phyloP scores from a whole-genome alignment of 495 filamentous ascomycete genomes.

The Xylaria venustula region DNA sequence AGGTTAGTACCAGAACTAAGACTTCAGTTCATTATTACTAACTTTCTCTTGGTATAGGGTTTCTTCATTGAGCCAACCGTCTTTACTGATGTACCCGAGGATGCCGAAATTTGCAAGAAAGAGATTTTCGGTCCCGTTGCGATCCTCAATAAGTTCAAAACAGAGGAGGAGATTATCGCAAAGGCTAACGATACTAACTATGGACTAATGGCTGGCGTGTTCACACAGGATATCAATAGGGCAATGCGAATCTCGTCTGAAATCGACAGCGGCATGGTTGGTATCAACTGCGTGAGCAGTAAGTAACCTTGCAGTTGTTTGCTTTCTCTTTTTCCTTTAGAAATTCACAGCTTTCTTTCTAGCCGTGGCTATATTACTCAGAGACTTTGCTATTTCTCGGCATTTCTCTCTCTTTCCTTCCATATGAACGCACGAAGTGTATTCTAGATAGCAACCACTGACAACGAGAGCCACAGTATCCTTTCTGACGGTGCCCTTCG shows the following conservation, averaged over 20 bases:
- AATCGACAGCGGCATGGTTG: conserved; percentile 53
- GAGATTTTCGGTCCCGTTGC: conserved; percentile 58
- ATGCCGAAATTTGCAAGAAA: conserved; percentile 45
- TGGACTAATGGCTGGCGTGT: conserved; percentile 48
- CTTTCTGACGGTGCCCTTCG: conserved; percentile 42
- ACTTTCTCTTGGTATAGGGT: conserved; percentile 23
- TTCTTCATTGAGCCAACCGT: conserved; percentile 50
- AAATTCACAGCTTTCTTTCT: too few relatives aligned
- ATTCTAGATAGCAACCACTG: too few relatives aligned
- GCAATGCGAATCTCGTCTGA: conserved; percentile 48
- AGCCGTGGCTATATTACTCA: too few relatives aligned
- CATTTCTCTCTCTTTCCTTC: too few relatives aligned
- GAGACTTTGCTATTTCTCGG: too few relatives aligned
- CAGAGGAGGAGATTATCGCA: conserved; percentile 51
- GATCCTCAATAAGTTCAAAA: conserved; percentile 50
- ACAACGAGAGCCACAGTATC: background rate
- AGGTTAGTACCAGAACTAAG: conserved; percentile 25
- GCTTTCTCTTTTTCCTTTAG: too few relatives aligned
- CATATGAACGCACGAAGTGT: too few relatives aligned
- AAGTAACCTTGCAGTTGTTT: too few relatives aligned
- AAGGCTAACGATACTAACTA: conserved; percentile 51
- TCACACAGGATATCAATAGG: conserved; percentile 51
- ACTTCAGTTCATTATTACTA: background rate
- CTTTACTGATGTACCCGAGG: conserved; percentile 42
- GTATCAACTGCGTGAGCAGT: conserved; percentile 45